Evolutionary conservation across 768 basidiomycete species (phyloP).

Genomic region (Heimioporus sp.): DNA sequence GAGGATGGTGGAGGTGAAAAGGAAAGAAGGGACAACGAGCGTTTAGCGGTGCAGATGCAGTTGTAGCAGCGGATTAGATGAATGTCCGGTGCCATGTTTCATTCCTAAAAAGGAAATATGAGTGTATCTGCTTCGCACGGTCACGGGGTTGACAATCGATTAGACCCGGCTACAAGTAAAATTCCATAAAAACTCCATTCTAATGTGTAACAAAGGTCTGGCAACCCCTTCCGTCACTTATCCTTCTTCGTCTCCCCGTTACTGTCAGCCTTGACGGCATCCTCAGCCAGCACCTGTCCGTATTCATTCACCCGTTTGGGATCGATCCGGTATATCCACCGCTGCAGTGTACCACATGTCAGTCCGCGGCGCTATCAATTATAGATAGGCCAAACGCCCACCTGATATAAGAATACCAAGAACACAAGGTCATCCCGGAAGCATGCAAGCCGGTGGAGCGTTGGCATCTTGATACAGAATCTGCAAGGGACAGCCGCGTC

Average conservation of each 20-base stretch:
- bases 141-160: conserved; percentile 1
- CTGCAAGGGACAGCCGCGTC: conserved; percentile 37
- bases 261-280: conserved; percentile 40
- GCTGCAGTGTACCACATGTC: conserved; percentile 41
- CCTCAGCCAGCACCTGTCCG: conserved; percentile 73
- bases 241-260: conserved; percentile 56
- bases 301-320: conserved; percentile 95
- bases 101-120: conserved; percentile 23
- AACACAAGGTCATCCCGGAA: conserved; percentile 92
- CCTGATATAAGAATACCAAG: conserved; percentile 90
- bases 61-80: conserved; percentile 30
- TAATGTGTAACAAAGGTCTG: too few relatives aligned
- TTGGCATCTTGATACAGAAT: conserved; percentile 96
- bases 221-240: conserved; percentile 30
- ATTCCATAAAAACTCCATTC: background rate
- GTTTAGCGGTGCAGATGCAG: conserved; percentile 23
- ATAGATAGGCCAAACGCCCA: conserved; percentile 34
- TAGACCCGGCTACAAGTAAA: background rate
- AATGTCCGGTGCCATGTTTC: conserved; percentile 33
- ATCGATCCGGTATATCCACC: conserved; percentile 97
- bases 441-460: conserved; percentile 86
- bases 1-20: conserved; percentile 17
- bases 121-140: conserved; percentile 15
- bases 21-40: conserved; percentile 18
- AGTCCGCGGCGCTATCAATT: background rate